Conservation (phyloP, 1,284 basidiomycete genomes). For the Tausonia pullulans region DNA sequence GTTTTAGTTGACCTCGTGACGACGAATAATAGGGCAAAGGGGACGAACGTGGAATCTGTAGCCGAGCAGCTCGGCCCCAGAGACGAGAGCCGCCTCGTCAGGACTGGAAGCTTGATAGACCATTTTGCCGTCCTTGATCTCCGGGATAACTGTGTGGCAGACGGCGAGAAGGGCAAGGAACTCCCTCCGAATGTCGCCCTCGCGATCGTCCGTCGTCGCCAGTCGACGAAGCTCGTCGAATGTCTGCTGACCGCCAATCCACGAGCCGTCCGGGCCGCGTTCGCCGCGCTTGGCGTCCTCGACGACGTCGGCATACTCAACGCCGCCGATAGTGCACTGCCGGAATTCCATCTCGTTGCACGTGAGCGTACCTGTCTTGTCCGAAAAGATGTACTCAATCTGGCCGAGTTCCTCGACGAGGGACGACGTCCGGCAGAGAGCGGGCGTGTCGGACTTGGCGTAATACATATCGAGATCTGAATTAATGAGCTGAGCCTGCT, state of each 20-base stretch:
- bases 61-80: constrained; percentile 83
- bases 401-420: constrained; percentile 97
- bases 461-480: constrained; percentile 96
- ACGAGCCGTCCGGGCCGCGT: constrained; percentile 26
- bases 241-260: constrained; percentile 33
- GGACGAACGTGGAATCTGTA: constrained; percentile 79
- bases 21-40: too few relatives aligned
- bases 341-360: constrained; percentile 98
- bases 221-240: constrained; percentile 32
- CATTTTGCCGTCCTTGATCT: constrained; percentile 67
- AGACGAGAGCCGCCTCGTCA: constrained; percentile 92
- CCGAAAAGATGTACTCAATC: constrained; percentile 97
- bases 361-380: constrained; percentile 96
- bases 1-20: too few relatives aligned
- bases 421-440: constrained; percentile 89
- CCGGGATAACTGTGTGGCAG: constrained; percentile 98
- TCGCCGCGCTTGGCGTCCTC: constrained; percentile 67
- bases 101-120: constrained; percentile 94
- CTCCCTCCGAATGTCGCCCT: constrained; percentile 61
- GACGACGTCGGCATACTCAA: constrained; percentile 77
- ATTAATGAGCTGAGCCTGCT: constrained; percentile 95
- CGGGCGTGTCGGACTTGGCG: constrained; percentile 85
- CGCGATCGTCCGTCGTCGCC: constrained; percentile 45
- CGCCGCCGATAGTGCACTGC: constrained; percentile 78
- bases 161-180: constrained; percentile 87